Evolutionary conservation across 2,329 filamentous ascomycete genomes (phyloP).

Genomic region (Zalaria obscura): DNA sequence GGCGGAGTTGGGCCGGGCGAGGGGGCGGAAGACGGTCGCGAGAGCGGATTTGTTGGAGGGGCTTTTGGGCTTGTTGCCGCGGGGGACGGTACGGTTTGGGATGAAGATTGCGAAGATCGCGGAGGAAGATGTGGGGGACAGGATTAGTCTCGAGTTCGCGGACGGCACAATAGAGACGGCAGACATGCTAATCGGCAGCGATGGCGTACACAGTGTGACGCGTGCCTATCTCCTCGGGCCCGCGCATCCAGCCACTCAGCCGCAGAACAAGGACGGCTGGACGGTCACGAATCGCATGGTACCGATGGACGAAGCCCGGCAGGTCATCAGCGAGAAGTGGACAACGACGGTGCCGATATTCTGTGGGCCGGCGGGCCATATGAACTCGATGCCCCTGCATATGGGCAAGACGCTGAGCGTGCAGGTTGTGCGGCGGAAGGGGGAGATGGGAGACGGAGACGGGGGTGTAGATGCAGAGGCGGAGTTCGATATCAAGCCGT

Average conservation of each 20-base stretch:
- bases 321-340: conserved; percentile 17
- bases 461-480: not conserved
- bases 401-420: conserved; percentile 10
- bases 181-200: conserved; percentile 37
- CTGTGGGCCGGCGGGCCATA: conserved; percentile 16
- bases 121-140: conserved; percentile 15
- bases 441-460: conserved; percentile 3
- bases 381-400: conserved; percentile 19
- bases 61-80: conserved; percentile 30
- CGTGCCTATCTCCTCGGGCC: conserved; percentile 27
- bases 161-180: conserved; percentile 31
- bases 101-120: conserved; percentile 26
- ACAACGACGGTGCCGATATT: conserved; percentile 16
- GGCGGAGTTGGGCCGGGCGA: conserved; percentile 20
- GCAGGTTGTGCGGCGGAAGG: conserved; percentile 4
- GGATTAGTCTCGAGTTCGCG: conserved; percentile 27
- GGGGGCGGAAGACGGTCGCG: conserved; percentile 23
- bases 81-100: conserved; percentile 26
- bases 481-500: conserved; percentile 3
- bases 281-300: conserved; percentile 18
- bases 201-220: conserved; percentile 38
- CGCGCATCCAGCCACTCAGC: conserved; percentile 16
- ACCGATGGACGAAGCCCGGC: conserved; percentile 12
- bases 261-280: conserved; percentile 18
- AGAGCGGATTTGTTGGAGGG: conserved; percentile 36